Evolutionary conservation across 306 rosid species (phyloP), one percentile per base, ranked within the genome.

Genomic region (Malus sieversii): DNA sequence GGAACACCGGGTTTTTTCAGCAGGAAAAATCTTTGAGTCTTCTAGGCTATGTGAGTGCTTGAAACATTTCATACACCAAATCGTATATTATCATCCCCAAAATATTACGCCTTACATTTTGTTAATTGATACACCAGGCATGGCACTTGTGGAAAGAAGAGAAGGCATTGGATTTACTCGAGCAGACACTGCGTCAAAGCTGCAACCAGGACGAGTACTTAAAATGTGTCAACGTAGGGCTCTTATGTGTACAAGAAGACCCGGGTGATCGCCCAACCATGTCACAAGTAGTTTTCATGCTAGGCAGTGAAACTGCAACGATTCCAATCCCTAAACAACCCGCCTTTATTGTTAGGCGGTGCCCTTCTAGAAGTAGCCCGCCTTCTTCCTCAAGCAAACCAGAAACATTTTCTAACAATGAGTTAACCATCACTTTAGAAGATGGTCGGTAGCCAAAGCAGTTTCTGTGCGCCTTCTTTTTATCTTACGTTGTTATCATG

Each of bases 131-230:
- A 35, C 35, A 35, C 35, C 79, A 91, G 97, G 85, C 91, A 81
- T 91, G 97, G 92, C 86, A 87, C 71, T 78, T 85, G 46, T 86
- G 92, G 95, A 89, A 85, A 84, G 87, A 77, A 83, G 86, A 82
- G 2, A 91, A 79, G 75, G 83, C 83, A 70, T n/a, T 83, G 70
- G 87, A 86, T 46, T 86, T 87, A 78, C 78, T 87, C 70, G 92
- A 91, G 46, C 67, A 82, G 58, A 85, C 89, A 72, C 69, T 91
- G 13, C 4, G 68, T 22, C 55, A 83, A 71, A 81, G 84, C 65
- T 87, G 85, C 86, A 89, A 87, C 10, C 68, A 75, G 75, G 80
- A 87, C 73, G 92, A 89, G 70, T 89, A 85, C 62, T 57, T 87
- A 53, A 85, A 86, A 81, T 89, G 91, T 77, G 61, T 86, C 57